These are phyloP conservation scores for Sugiyamaella neomexicana DNA, from an alignment of 1,139 yeast species.

Conservation along the genomic window DNA sequence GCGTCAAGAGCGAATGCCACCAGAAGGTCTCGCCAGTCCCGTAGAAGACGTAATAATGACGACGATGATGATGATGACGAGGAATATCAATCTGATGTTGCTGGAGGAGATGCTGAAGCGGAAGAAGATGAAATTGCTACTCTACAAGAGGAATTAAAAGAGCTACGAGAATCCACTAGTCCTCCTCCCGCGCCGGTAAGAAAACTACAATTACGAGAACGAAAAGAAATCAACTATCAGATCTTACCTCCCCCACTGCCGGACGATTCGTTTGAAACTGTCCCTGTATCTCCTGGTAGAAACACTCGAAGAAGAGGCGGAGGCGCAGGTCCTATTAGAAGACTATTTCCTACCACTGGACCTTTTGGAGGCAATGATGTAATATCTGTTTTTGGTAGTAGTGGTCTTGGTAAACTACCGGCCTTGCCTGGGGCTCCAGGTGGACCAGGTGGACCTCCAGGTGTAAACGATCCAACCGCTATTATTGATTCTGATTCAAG, in stretches of 20 bases:
- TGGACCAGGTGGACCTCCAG: constrained; percentile 22
- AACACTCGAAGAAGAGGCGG: constrained; percentile 30
- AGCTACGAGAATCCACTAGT: constrained; percentile 51
- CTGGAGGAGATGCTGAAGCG: constrained; percentile 30
- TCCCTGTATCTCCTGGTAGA: constrained; percentile 28
- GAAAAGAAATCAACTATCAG: constrained; percentile 79
- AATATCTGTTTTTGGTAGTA: constrained; percentile 96
- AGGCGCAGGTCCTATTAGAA: constrained; percentile 30
- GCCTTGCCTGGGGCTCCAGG: constrained; percentile 36
- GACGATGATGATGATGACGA: constrained; percentile 25
- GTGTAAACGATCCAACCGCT: constrained; percentile 16
- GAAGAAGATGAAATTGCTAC: constrained; percentile 35
- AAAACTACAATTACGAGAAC: constrained; percentile 65
- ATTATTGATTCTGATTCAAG: constrained; percentile 59
- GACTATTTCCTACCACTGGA: constrained; percentile 37
- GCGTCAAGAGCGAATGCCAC: constrained; percentile 13
- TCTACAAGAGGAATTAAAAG: constrained; percentile 53
- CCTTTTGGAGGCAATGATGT: constrained; percentile 61
- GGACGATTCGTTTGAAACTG: constrained; percentile 46
- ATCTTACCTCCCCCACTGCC: constrained; percentile 74
- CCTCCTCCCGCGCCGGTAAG: constrained; percentile 51
- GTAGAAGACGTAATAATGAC: constrained; percentile 23
- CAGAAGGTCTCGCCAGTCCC: constrained; percentile 14
- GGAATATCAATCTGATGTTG: constrained; percentile 21
- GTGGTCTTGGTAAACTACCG: constrained; percentile 51